Evolutionary conservation across 148 eudicot genomes (phyloP).

Genomic region (Talinum fruticosum): DNA sequence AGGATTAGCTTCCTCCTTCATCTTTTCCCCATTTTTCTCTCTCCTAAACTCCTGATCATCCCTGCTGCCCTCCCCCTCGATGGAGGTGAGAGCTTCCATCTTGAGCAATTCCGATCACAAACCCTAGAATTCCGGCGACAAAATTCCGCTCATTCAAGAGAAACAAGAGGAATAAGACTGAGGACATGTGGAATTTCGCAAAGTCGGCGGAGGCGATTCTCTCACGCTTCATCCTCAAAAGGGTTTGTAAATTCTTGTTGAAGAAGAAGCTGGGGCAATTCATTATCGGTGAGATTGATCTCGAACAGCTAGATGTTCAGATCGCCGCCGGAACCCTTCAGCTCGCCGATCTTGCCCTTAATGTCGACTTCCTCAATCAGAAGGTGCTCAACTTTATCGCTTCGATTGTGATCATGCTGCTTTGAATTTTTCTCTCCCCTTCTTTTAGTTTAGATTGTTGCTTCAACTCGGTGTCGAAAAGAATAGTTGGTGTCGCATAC

Average conservation of each 20-base stretch:
- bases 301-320: constrained; percentile 90
- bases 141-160: background rate
- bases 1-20: background rate
- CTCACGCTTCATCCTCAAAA: constrained; percentile 66
- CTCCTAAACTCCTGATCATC: background rate
- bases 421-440: background rate
- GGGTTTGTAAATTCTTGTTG: constrained; percentile 68
- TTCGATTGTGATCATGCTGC: background rate
- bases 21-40: background rate
- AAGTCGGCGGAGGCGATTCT: constrained; percentile 82
- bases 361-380: constrained; percentile 67
- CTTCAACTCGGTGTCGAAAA: too few relatives aligned
- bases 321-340: constrained; percentile 64
- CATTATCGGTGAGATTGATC: constrained; percentile 79
- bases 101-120: constrained; percentile 13
- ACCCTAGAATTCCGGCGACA: constrained; percentile 8
- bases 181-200: constrained; percentile 70
- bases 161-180: background rate
- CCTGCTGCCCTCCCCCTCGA: background rate
- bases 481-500: background rate
- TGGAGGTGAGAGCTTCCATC: constrained; percentile 38
- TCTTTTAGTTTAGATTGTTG: background rate
- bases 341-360: constrained; percentile 81
- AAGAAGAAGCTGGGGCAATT: constrained; percentile 86
- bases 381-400: constrained; percentile 41